Evolutionary conservation across 2,329 filamentous ascomycete genomes (phyloP).

Genomic region (Trichoderma atroviride): DNA sequence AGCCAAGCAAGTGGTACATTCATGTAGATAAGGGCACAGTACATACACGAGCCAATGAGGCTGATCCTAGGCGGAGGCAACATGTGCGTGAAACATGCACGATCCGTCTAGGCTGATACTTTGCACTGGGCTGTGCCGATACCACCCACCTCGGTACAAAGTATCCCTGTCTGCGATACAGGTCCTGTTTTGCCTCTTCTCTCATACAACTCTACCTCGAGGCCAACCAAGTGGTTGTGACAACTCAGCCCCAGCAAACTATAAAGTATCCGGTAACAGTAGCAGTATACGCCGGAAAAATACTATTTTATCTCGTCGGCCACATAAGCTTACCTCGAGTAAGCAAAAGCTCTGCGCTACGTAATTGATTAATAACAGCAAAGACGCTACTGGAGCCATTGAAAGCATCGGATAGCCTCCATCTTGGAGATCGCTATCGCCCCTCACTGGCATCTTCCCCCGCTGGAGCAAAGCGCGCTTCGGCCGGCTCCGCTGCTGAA

Average conservation of each 20-base stretch:
- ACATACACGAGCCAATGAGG: not conserved
- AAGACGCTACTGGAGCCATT: not conserved
- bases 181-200: not conserved
- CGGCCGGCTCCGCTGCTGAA: conserved; percentile 40
- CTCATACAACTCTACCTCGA: not conserved
- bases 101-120: not conserved
- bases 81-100: not conserved
- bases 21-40: conserved; percentile 11
- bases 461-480: conserved; percentile 36
- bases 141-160: not conserved
- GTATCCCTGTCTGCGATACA: not conserved
- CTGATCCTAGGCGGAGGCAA: not conserved
- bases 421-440: not conserved
- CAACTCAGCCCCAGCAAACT: not conserved
- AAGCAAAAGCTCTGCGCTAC: not conserved
- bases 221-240: too few species aligned
- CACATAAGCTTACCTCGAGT: not conserved
- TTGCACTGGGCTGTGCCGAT: not conserved
- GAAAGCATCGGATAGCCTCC: not conserved
- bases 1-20: not conserved
- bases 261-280: not conserved
- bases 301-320: not conserved
- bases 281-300: not conserved
- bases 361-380: not conserved
- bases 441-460: conserved; percentile 12